Percentiles rank a stretch among this genome's conserved stretches.
Evolutionary conservation across 2,329 filamentous ascomycete genomes (phyloP).

Genomic region (Arachnomyces sp.): DNA sequence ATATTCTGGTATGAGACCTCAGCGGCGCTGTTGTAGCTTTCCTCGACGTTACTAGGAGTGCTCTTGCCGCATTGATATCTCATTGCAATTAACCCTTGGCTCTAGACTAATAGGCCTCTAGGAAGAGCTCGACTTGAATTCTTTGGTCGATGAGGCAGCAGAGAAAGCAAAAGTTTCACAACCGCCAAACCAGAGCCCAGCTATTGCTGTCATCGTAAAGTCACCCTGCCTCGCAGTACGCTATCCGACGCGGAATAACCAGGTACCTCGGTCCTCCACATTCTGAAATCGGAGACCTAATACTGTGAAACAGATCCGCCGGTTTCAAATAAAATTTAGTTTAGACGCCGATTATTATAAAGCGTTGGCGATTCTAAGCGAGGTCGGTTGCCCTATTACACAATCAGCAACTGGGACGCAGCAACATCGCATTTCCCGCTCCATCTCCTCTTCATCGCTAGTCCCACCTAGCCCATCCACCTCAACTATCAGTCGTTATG

Average conservation of each 20-base stretch:
- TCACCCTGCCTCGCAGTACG: slow-evolving; percentile 39
- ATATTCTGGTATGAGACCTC: slow-evolving; percentile 26
- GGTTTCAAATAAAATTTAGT: slow-evolving; percentile 39
- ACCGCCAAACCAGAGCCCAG: slow-evolving; percentile 18
- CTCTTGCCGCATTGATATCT: too few species aligned
- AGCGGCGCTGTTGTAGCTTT: background rate
- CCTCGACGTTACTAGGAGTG: background rate
- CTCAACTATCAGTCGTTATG: slow-evolving; percentile 2
- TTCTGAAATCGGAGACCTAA: background rate
- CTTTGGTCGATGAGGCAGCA: slow-evolving; percentile 21
- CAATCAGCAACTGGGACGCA: slow-evolving; percentile 26
- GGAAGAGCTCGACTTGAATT: slow-evolving; percentile 35
- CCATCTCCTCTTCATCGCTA: slow-evolving; percentile 22
- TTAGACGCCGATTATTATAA: slow-evolving; percentile 33
- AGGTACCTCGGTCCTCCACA: slow-evolving; percentile 17
- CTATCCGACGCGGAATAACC: slow-evolving; percentile 26
- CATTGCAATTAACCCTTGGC: too few species aligned
- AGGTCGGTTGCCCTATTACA: slow-evolving; percentile 35
- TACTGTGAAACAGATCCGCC: slow-evolving; percentile 27
- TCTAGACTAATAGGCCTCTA: slow-evolving; percentile 11
- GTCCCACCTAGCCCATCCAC: slow-evolving; percentile 10
- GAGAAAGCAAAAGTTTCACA: slow-evolving; percentile 10
- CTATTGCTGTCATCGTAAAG: slow-evolving; percentile 36
- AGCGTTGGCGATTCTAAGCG: slow-evolving; percentile 32
- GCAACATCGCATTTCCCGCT: slow-evolving; percentile 14